Percentiles rank a stretch among this genome's conserved stretches.
Conservation (phyloP, 2,329 filamentous ascomycete genomes). For the Paramyrothecium roridum region DNA sequence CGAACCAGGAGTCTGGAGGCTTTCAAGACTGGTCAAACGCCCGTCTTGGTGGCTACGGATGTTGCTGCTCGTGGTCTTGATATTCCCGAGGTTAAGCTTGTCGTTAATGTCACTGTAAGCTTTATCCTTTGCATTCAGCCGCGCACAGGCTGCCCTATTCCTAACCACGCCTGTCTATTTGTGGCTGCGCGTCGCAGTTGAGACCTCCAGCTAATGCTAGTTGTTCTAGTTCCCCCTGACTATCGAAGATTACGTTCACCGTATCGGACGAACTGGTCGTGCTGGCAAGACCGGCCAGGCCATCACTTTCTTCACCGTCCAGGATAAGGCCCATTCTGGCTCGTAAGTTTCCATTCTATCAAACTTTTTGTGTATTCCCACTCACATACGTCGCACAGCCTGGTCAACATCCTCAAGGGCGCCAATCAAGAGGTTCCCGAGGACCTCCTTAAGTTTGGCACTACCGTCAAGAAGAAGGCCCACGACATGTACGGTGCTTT, state of each 20-base stretch:
- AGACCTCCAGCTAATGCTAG: conserved; percentile 1
- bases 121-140: background rate
- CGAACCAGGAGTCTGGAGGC: conserved; percentile 82
- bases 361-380: conserved; percentile 4
- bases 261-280: conserved; percentile 91
- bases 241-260: conserved; percentile 95
- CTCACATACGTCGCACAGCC: conserved; percentile 40
- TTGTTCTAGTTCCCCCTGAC: conserved; percentile 74
- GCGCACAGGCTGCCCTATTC: too few species aligned
- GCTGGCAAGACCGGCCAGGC: conserved; percentile 86
- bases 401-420: conserved; percentile 94
- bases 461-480: conserved; percentile 97
- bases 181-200: background rate
- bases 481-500: conserved; percentile 95
- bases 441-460: conserved; percentile 89
- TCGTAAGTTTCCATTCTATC: conserved; percentile 56
- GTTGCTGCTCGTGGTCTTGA: conserved; percentile 92
- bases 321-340: conserved; percentile 89
- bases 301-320: conserved; percentile 91
- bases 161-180: background rate
- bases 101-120: conserved; percentile 81
- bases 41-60: conserved; percentile 89
- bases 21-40: conserved; percentile 83
- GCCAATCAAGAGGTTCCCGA: conserved; percentile 90
- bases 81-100: conserved; percentile 91